These are phyloP conservation scores for Plasmodium gallinaceum DNA, from an alignment of 169 alveolate species.

Conservation along the genomic window DNA sequence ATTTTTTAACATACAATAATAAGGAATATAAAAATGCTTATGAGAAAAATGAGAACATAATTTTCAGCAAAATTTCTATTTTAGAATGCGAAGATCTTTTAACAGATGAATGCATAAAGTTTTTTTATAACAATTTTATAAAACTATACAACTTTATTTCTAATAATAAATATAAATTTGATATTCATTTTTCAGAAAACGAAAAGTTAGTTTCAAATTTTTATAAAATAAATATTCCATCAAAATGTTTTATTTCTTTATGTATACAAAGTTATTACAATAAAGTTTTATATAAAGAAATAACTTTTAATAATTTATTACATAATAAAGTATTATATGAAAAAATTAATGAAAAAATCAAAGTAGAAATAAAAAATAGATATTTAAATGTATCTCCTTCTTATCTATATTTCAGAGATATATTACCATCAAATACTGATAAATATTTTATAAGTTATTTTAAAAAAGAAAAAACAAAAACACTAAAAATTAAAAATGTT, in stretches of 20 bases:
- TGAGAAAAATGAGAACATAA: background rate
- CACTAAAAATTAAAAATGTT: conserved; percentile 34
- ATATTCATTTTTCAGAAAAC: conserved; percentile 7
- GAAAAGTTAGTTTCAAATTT: background rate
- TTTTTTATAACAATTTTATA: conserved; percentile 24
- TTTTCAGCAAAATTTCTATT: conserved; percentile 4
- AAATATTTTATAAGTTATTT: conserved; percentile 29
- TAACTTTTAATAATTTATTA: conserved; percentile 4
- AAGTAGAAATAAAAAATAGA: conserved; percentile 19
- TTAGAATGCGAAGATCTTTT: conserved; percentile 47
- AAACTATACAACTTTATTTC: conserved; percentile 27
- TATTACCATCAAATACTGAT: conserved; percentile 17
- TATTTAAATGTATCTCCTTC: conserved; percentile 23
- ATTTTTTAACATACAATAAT: background rate
- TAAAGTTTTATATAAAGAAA: conserved; percentile 12
- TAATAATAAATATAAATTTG: conserved; percentile 9
- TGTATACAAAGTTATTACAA: conserved; percentile 28
- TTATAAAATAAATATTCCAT: conserved; percentile 46
- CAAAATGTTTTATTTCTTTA: conserved; percentile 42
- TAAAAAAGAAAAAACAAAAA: conserved; percentile 23
- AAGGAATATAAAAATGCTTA: conserved; percentile 46
- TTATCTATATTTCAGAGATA: conserved; percentile 12
- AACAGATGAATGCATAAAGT: conserved; percentile 36
- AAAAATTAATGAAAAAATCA: conserved; percentile 3
- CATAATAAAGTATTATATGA: conserved; percentile 11